Evolutionary conservation across 2,329 filamentous ascomycete species (phyloP).

Genomic region (Talaromyces sp.): DNA sequence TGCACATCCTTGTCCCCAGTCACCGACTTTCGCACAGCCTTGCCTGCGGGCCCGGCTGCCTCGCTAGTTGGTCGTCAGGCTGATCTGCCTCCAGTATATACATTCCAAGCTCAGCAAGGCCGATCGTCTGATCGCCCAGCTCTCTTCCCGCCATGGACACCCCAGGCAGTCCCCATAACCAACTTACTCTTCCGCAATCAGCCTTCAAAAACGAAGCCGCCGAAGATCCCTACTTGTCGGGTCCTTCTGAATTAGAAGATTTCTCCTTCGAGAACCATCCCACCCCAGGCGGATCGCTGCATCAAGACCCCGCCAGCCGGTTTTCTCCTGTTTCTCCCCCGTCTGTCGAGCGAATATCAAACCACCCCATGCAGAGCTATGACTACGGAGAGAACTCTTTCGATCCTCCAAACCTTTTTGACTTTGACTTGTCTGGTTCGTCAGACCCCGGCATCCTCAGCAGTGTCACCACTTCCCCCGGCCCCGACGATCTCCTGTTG

Average conservation of each 20-base stretch:
- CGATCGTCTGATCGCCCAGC: not conserved
- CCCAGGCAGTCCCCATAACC: conserved; percentile 3
- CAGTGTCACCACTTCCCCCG: conserved; percentile 2
- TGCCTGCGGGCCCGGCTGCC: not conserved
- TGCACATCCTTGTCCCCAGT: not conserved
- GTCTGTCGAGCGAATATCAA: conserved; percentile 5
- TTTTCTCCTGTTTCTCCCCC: conserved; percentile 23
- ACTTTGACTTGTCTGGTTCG: conserved; percentile 4
- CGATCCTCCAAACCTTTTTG: conserved; percentile 3
- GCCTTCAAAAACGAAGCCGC: conserved; percentile 28
- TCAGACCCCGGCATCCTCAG: conserved; percentile 1
- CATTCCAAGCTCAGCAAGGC: not conserved
- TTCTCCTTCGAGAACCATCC: conserved; percentile 17
- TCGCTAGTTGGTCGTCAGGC: not conserved
- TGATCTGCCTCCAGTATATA: not conserved
- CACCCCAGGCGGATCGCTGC: conserved; percentile 7
- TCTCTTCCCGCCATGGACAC: conserved; percentile 8
- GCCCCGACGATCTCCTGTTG: not conserved
- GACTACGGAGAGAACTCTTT: conserved; percentile 3
- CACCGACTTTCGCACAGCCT: not conserved
- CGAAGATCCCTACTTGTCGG: conserved; percentile 36
- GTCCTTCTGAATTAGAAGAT: conserved; percentile 35
- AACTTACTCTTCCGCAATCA: conserved; percentile 11
- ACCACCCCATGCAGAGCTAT: conserved; percentile 1
- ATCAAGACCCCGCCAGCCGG: conserved; percentile 11